Conservation (phyloP, 2,329 filamentous ascomycete genomes). For the Dactylellina leptospora region DNA sequence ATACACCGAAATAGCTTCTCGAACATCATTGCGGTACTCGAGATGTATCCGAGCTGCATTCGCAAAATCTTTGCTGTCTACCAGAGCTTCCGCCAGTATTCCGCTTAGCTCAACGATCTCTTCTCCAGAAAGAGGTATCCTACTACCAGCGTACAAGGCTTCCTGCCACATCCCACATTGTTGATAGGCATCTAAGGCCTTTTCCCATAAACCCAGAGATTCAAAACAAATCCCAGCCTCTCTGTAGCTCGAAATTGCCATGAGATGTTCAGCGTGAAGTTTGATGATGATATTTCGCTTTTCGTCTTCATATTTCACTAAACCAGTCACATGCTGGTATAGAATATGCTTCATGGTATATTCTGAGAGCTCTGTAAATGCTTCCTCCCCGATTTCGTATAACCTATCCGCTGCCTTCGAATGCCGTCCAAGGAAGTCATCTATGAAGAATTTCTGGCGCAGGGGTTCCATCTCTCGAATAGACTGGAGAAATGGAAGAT, state of each 20-base stretch:
- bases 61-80: slow-evolving; percentile 83
- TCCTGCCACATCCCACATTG: slow-evolving; percentile 90
- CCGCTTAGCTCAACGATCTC: slow-evolving; percentile 75
- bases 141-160: slow-evolving; percentile 79
- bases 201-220: slow-evolving; percentile 76
- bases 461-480: slow-evolving; percentile 77
- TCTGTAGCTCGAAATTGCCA: slow-evolving; percentile 76
- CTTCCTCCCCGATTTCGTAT: slow-evolving; percentile 69
- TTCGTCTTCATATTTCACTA: slow-evolving; percentile 83
- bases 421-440: slow-evolving; percentile 81
- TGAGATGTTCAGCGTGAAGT: slow-evolving; percentile 81
- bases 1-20: slow-evolving; percentile 75
- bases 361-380: slow-evolving; percentile 77
- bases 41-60: slow-evolving; percentile 80
- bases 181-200: slow-evolving; percentile 84
- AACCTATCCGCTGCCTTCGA: slow-evolving; percentile 81
- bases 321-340: slow-evolving; percentile 77
- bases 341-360: slow-evolving; percentile 83
- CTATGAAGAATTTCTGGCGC: slow-evolving; percentile 82
- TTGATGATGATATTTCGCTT: slow-evolving; percentile 68
- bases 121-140: slow-evolving; percentile 70
- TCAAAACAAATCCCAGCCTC: slow-evolving; percentile 93
- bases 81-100: slow-evolving; percentile 78
- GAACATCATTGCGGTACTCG: slow-evolving; percentile 79
- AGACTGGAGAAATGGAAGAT: slow-evolving; percentile 90